Conservation (phyloP, 2,329 filamentous ascomycete genomes). For the Dactylonectria macrodidyma region DNA sequence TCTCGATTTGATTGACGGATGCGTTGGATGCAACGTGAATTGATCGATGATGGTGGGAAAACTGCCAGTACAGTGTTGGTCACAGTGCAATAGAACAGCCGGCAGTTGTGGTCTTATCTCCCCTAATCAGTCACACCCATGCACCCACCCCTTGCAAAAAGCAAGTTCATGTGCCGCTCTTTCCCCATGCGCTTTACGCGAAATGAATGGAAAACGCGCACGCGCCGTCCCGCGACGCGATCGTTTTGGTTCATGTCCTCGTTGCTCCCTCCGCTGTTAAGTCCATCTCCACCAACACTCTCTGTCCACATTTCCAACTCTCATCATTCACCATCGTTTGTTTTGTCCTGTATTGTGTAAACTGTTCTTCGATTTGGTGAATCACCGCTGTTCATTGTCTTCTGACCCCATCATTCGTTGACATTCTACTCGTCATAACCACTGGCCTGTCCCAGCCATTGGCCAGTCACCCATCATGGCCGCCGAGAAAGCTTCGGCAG, state of each 20-base stretch:
- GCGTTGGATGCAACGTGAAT: background rate
- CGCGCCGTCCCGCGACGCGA: slow-evolving; percentile 40
- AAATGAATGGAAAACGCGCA: slow-evolving; percentile 37
- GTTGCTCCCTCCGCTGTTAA: slow-evolving; percentile 16
- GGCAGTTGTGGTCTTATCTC: slow-evolving; percentile 8
- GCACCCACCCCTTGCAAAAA: background rate
- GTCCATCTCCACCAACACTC: slow-evolving; percentile 17
- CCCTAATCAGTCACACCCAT: background rate
- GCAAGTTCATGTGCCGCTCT: slow-evolving; percentile 25
- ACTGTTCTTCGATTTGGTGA: slow-evolving; percentile 27
- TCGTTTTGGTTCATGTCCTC: slow-evolving; percentile 23
- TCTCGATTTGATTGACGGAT: background rate
- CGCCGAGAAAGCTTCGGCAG: slow-evolving; percentile 45
- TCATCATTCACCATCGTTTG: slow-evolving; percentile 20
- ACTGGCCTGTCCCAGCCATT: slow-evolving; percentile 23
- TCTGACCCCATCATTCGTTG: slow-evolving; percentile 11
- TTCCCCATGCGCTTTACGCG: slow-evolving; percentile 44
- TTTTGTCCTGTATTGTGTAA: slow-evolving; percentile 18
- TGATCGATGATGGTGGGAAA: too few species aligned
- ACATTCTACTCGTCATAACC: slow-evolving; percentile 10
- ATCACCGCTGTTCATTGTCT: slow-evolving; percentile 26
- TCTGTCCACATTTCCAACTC: slow-evolving; percentile 9
- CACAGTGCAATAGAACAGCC: background rate
- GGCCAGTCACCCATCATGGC: slow-evolving; percentile 46
- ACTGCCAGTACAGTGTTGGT: background rate